Conservation (phyloP, 1,139 yeast species). For the Ogataea hybrid region DNA sequence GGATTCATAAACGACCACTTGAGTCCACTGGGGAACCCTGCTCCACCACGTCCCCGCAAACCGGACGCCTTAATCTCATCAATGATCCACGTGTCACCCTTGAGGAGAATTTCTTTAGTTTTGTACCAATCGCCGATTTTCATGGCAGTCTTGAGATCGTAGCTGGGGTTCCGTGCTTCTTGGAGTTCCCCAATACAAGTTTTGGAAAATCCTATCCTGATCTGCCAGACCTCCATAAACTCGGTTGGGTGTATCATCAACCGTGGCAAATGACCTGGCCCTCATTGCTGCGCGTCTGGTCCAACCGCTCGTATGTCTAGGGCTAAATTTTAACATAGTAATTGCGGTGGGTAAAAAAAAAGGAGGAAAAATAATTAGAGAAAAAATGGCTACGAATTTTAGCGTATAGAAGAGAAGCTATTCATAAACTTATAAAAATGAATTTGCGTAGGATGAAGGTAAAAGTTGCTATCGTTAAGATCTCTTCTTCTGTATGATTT, state of each 20-base stretch:
- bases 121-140: conserved; percentile 90
- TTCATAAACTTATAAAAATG: background rate
- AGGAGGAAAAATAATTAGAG: background rate
- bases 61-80: conserved; percentile 84
- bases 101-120: conserved; percentile 77
- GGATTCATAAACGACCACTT: conserved; percentile 95
- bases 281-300: background rate
- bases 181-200: conserved; percentile 47
- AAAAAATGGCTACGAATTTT: background rate
- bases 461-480: no score
- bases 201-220: conserved; percentile 84
- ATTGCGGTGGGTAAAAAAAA: conserved; percentile 8
- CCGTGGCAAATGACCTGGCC: conserved; percentile 24
- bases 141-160: conserved; percentile 69
- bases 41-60: conserved; percentile 89
- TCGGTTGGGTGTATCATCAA: conserved; percentile 46
- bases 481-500: no score
- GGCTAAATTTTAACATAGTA: conserved; percentile 2
- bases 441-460: background rate
- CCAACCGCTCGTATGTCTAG: background rate
- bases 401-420: background rate
- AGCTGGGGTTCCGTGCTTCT: conserved; percentile 55
- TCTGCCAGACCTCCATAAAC: conserved; percentile 75
- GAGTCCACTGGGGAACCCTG: conserved; percentile 87
- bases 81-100: conserved; percentile 87